Evolutionary conservation across 2,329 filamentous ascomycete species (phyloP).

Genomic region (Apiospora rasikravindrae): DNA sequence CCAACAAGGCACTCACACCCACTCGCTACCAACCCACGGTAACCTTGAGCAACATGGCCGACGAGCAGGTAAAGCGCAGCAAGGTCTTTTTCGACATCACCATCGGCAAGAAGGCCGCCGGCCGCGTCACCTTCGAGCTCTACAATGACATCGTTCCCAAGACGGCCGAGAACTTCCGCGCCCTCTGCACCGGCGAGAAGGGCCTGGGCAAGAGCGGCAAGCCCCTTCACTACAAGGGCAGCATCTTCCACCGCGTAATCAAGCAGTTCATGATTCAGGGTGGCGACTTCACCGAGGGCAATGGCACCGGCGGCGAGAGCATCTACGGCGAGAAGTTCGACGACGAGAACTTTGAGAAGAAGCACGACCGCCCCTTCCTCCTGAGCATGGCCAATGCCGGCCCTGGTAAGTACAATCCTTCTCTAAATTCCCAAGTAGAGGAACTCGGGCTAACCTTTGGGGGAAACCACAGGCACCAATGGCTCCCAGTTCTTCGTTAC

Average conservation of each 20-base stretch:
- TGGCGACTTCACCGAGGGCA: constrained; percentile 93
- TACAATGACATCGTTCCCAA: constrained; percentile 81
- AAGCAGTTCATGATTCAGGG: constrained; percentile 99
- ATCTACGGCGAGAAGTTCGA: constrained; percentile 98
- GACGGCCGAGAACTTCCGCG: constrained; percentile 95
- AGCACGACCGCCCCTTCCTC: constrained; percentile 92
- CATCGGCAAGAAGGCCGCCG: constrained; percentile 74
- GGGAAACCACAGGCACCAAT: constrained; percentile 71
- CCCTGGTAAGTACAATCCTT: constrained; percentile 64
- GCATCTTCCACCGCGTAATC: constrained; percentile 93
- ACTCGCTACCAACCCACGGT: neutral
- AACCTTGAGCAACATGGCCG: constrained; percentile 33
- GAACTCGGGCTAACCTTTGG: neutral
- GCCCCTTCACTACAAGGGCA: constrained; percentile 91
- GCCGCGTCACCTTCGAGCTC: constrained; percentile 87
- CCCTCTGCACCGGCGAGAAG: constrained; percentile 94
- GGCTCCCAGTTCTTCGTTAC: constrained; percentile 99
- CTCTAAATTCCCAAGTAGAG: neutral
- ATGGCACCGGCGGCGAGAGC: constrained; percentile 94
- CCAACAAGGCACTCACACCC: neutral
- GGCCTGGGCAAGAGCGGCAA: constrained; percentile 81
- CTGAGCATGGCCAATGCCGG: constrained; percentile 98
- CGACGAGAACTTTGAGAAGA: constrained; percentile 91
- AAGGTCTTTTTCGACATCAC: constrained; percentile 94
- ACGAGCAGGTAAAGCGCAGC: constrained; percentile 63